Evolutionary conservation across 108 stramenopile species (phyloP), one percentile per base, ranked within the genome.

Genomic region (Skeletonema menzelii): DNA sequence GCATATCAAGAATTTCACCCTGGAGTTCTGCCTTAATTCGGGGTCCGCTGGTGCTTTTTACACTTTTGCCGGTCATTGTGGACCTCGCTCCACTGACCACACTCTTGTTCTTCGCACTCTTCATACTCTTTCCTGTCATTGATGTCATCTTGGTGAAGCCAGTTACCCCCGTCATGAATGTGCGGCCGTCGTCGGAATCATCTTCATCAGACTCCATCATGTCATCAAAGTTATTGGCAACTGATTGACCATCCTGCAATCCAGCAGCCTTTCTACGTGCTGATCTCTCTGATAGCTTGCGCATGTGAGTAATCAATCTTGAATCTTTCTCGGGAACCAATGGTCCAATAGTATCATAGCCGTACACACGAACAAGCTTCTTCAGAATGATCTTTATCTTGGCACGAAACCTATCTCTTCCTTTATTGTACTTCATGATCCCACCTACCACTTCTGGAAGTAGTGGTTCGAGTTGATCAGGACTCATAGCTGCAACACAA

Each of bases 331-430:
- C 85, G 8, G 97, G 95, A 34, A 96, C 89, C 8, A 90, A 65
- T 8, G 84, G 87, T 59, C 83, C 84, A 71, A 97, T 72, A 6
- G 63, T 46, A 14, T 95, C 96, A 70, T 86, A 93, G 5, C 96
- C 97, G 65, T 91, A 97, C 17, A 85, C 64, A 11, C 93, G 79
- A 53, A 95, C 91, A 2, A 97, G 89, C 65, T 95, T 95, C 81
- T 95, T 95, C 27, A 97, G 79, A 47, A 97, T 94, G 59, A 97
- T 93, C 67, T 96, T 96, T 80, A 96, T 96, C 69, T 96, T 96
- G 8, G 88, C 80, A 8, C 97, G 86, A 66, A 96, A 96, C 22
- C 94, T 70, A 67, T 87, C 92, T 74, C 91, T 94, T 11, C 87
- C 86, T 24, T 82, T 80, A 57, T 91, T 90, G 62, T 91, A 94